A percentile compares a stretch with the other conserved stretches of the same genome.
These are phyloP conservation scores for Globomyces pollinis-pini DNA, from an alignment of 192 early-diverging fungal genomes.

Conservation along the genomic window DNA sequence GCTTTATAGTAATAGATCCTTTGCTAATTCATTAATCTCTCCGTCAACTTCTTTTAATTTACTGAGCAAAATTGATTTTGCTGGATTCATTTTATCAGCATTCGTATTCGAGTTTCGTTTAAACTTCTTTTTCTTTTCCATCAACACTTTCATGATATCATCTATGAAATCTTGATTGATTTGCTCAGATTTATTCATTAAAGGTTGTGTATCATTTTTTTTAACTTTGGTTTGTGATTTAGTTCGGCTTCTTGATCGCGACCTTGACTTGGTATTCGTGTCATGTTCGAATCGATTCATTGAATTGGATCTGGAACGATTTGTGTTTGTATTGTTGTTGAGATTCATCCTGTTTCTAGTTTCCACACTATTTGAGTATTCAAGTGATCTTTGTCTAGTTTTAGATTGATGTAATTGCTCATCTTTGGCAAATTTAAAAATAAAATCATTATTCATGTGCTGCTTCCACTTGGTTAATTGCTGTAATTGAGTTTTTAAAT, in stretches of 20 bases:
- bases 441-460: not conserved
- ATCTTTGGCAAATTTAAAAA: not conserved
- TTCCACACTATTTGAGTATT: not conserved
- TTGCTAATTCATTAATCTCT: slow-evolving; percentile 6
- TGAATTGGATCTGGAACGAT: not conserved
- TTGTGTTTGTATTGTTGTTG: not conserved
- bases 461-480: not conserved
- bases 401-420: not conserved
- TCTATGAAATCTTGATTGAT: too few species aligned
- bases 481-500: not conserved
- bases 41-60: not conserved
- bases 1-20: slow-evolving; percentile 1
- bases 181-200: not conserved
- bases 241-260: not conserved
- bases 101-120: too few species aligned
- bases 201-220: not conserved
- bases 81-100: not conserved
- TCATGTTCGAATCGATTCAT: not conserved
- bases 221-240: not conserved
- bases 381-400: not conserved
- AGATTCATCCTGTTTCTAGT: not conserved
- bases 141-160: too few species aligned
- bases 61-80: not conserved
- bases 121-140: not conserved
- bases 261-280: not conserved